Conservation (phyloP, 768 basidiomycete species). For the Lactifluus pinguis region DNA sequence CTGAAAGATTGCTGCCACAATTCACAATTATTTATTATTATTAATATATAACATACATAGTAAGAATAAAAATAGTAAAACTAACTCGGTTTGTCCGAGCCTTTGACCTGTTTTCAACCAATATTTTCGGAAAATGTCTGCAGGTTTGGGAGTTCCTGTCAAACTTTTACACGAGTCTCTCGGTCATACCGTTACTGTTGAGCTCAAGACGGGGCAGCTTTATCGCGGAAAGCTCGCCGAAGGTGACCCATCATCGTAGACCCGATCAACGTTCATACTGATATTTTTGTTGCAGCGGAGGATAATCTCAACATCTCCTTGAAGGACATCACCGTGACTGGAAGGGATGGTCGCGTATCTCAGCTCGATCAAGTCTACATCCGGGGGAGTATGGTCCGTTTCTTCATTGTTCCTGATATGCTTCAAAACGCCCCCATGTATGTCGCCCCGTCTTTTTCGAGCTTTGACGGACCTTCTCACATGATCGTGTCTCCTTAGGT, state of each 20-base stretch:
- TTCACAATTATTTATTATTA: no score
- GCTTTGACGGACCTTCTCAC: not conserved
- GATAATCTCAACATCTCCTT: constrained; percentile 96
- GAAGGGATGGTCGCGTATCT: constrained; percentile 95
- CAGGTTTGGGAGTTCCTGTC: constrained; percentile 84
- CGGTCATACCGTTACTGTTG: constrained; percentile 95
- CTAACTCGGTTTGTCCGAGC: no score
- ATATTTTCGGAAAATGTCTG: constrained; percentile 32
- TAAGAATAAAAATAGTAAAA: no score
- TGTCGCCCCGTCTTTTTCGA: constrained; percentile 27
- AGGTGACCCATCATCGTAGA: constrained; percentile 43
- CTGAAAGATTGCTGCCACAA: no score
- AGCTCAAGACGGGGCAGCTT: constrained; percentile 94
- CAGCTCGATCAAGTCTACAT: constrained; percentile 99
- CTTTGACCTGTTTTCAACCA: no score
- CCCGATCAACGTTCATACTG: not conserved
- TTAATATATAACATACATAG: no score
- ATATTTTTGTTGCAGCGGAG: constrained; percentile 57
- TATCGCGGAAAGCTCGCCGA: constrained; percentile 97
- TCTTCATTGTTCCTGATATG: constrained; percentile 99
- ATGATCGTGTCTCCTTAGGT: constrained; percentile 46
- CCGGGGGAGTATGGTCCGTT: constrained; percentile 93
- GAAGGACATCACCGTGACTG: constrained; percentile 95
- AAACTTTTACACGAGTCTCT: constrained; percentile 95
- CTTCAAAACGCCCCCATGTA: constrained; percentile 98